Evolutionary conservation across 169 alveolate genomes (phyloP).

Genomic region (Babesia microti): DNA sequence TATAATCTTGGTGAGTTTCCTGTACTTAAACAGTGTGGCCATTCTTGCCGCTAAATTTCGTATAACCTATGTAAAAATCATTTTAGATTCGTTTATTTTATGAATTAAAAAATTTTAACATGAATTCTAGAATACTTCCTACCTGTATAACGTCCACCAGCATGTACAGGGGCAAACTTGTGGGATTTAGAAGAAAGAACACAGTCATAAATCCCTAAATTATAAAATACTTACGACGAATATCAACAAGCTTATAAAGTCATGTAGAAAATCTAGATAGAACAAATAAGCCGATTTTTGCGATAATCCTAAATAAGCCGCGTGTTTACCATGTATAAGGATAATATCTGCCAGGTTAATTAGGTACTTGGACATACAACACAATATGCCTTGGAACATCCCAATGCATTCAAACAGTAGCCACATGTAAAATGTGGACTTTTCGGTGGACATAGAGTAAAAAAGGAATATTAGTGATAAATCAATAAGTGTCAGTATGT

Average conservation of each 20-base stretch:
- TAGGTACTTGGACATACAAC: slow-evolving; percentile 6
- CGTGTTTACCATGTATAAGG: slow-evolving; percentile 6
- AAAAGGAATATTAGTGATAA: slow-evolving; percentile 38
- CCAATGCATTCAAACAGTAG: slow-evolving; percentile 58
- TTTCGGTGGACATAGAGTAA: slow-evolving; percentile 40
- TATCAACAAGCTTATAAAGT: slow-evolving; percentile 30
- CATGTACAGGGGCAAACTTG: slow-evolving; percentile 70
- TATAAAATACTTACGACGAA: slow-evolving; percentile 35
- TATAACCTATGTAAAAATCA: slow-evolving; percentile 4
- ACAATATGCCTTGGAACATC: slow-evolving; percentile 13
- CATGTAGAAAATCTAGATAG: slow-evolving; percentile 52
- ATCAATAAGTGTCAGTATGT: slow-evolving; percentile 52
- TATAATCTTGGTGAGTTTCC: slow-evolving; percentile 12
- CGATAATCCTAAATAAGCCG: slow-evolving; percentile 24
- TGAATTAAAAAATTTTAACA: slow-evolving; percentile 27
- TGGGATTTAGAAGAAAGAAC: slow-evolving; percentile 67
- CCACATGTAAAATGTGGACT: slow-evolving; percentile 73
- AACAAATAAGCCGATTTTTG: slow-evolving; percentile 50
- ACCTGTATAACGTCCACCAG: slow-evolving; percentile 74
- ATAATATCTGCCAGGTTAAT: slow-evolving; percentile 22
- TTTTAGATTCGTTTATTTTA: slow-evolving; percentile 3
- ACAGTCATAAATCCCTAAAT: slow-evolving; percentile 32
- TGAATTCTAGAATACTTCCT: slow-evolving; percentile 28
- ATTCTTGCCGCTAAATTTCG: slow-evolving; percentile 18
- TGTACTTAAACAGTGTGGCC: slow-evolving; percentile 30